phyloP scores from a whole-genome alignment of 495 filamentous ascomycete species.

The Stereocaulon alpinum region DNA sequence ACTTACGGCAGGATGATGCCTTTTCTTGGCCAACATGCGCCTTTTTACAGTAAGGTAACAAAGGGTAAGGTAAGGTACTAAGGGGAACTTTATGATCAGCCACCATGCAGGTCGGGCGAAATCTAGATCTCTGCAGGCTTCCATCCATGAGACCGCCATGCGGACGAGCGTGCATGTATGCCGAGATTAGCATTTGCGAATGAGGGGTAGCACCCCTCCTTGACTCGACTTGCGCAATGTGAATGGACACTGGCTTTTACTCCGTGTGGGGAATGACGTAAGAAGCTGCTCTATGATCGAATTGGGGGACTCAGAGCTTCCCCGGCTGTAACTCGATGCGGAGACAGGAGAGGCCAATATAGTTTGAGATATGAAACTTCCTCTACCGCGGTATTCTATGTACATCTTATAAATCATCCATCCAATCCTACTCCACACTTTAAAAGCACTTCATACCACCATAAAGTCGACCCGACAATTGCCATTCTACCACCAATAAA shows the following conservation, averaged over 20 bases:
- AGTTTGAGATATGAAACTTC: not conserved
- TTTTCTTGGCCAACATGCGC: not conserved
- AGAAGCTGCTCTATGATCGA: not conserved
- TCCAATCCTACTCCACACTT: not conserved
- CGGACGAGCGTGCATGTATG: not conserved
- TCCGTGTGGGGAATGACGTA: not conserved
- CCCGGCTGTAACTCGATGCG: not conserved
- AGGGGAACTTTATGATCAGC: not conserved
- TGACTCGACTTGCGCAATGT: not conserved
- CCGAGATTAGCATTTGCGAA: not conserved
- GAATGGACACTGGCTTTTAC: not conserved
- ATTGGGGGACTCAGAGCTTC: not conserved
- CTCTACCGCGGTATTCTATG: not conserved
- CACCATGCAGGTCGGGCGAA: not conserved
- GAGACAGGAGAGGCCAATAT: not conserved
- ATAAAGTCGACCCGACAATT: not conserved
- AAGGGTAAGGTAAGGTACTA: not conserved
- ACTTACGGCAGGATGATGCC: not conserved
- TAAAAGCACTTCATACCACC: not conserved
- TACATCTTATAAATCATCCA: not conserved
- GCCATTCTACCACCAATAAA: not conserved
- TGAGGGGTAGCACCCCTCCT: slow-evolving; percentile 8
- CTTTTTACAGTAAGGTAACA: too few relatives aligned
- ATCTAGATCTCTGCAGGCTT: slow-evolving; percentile 4
- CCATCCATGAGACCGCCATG: not conserved